phyloP scores from a whole-genome alignment of 2,329 filamentous ascomycete genomes.

The Alternaria triticina region DNA sequence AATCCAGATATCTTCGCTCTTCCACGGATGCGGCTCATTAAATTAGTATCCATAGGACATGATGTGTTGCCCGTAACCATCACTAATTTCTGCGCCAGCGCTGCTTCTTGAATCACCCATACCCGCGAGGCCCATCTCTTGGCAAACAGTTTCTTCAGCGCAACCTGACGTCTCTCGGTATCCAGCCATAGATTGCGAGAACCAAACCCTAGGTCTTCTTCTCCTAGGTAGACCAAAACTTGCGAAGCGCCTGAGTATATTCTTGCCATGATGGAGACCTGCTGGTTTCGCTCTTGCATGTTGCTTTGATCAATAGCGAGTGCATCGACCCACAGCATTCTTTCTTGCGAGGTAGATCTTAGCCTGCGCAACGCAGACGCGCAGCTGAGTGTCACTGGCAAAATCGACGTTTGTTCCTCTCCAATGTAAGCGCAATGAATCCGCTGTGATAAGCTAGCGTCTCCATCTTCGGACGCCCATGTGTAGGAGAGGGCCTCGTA shows the following conservation, averaged over 20 bases:
- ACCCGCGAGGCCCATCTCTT: slow-evolving; percentile 20
- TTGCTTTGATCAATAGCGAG: slow-evolving; percentile 26
- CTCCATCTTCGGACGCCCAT: slow-evolving; percentile 25
- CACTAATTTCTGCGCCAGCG: slow-evolving; percentile 14
- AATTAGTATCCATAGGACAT: slow-evolving; percentile 4
- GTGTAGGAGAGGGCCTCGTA: slow-evolving; percentile 34
- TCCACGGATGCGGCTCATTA: slow-evolving; percentile 17
- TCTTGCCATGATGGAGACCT: slow-evolving; percentile 23
- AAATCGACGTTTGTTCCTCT: not conserved
- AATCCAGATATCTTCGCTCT: slow-evolving; percentile 13
- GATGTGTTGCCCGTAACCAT: slow-evolving; percentile 14
- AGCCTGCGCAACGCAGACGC: slow-evolving; percentile 17
- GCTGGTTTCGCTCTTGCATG: slow-evolving; percentile 19
- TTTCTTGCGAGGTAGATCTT: slow-evolving; percentile 1
- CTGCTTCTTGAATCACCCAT: slow-evolving; percentile 29
- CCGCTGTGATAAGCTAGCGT: slow-evolving; percentile 12
- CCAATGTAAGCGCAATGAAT: slow-evolving; percentile 15
- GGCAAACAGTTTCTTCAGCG: slow-evolving; percentile 10
- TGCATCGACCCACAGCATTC: slow-evolving; percentile 22
- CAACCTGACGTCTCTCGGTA: slow-evolving; percentile 6
- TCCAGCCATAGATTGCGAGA: slow-evolving; percentile 12
- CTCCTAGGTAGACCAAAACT: slow-evolving; percentile 16
- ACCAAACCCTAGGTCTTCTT: slow-evolving; percentile 14
- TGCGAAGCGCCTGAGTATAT: slow-evolving; percentile 19
- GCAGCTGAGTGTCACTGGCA: slow-evolving; percentile 17